Conservation (phyloP, 148 eudicot species). For the Simmondsia chinensis region DNA sequence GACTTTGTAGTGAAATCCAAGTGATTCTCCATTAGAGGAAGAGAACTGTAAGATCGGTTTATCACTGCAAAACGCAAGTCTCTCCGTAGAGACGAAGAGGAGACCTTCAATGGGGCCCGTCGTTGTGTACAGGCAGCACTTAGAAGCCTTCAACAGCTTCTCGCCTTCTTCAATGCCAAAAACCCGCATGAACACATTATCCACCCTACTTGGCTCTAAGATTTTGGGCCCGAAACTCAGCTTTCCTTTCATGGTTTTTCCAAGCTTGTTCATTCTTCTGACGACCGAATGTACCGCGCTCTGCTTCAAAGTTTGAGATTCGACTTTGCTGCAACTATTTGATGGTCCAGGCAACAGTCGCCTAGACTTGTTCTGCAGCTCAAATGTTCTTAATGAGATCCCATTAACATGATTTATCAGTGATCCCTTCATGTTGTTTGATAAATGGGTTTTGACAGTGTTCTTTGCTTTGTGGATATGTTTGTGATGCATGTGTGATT, state of each 20-base stretch:
- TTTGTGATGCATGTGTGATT: too few relatives aligned
- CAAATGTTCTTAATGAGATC: too few relatives aligned
- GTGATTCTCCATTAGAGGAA: slow-evolving; percentile 11
- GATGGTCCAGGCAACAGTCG: too few relatives aligned
- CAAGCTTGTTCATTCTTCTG: too few relatives aligned
- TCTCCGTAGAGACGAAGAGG: slow-evolving; percentile 29
- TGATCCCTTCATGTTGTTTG: too few relatives aligned
- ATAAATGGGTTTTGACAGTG: too few relatives aligned
- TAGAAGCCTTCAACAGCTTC: slow-evolving; percentile 25
- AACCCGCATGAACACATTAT: slow-evolving; percentile 21
- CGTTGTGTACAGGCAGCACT: slow-evolving; percentile 30
- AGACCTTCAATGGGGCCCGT: slow-evolving; percentile 37
- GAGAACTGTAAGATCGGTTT: slow-evolving; percentile 20
- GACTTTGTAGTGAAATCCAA: slow-evolving; percentile 22
- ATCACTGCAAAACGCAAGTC: slow-evolving; percentile 34
- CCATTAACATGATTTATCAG: too few relatives aligned
- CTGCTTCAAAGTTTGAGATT: too few relatives aligned
- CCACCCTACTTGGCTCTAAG: slow-evolving; percentile 17
- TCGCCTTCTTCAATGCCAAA: slow-evolving; percentile 27
- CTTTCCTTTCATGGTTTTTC: slow-evolving; percentile 24
- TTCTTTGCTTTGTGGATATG: too few relatives aligned
- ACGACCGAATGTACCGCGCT: too few relatives aligned
- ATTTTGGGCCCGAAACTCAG: slow-evolving; percentile 28
- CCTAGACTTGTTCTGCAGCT: too few relatives aligned
- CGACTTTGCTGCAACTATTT: too few relatives aligned